These are phyloP conservation scores for Nothophoma quercina DNA, from an alignment of 2,329 filamentous ascomycete species.

Conservation along the genomic window DNA sequence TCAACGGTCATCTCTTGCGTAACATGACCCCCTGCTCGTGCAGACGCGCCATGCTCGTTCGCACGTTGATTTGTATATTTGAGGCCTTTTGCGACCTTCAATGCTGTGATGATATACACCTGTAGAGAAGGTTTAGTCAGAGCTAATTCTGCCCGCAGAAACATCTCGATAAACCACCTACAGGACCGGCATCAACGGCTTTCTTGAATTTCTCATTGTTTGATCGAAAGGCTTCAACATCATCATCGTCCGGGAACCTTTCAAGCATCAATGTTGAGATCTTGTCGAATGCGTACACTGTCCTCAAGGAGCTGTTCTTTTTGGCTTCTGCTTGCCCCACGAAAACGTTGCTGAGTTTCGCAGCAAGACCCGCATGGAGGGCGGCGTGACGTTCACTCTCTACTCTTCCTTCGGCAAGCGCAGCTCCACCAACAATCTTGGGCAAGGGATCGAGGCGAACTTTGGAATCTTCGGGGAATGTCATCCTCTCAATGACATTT, in stretches of 20 bases:
- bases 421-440: background rate
- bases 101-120: background rate
- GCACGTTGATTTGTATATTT: background rate
- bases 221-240: background rate
- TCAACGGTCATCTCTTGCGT: background rate
- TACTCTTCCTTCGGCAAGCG: background rate
- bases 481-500: background rate
- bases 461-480: background rate
- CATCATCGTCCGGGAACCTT: background rate
- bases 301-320: background rate
- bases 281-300: background rate
- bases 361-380: background rate
- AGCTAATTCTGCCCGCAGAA: no score
- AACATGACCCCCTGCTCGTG: background rate
- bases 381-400: background rate
- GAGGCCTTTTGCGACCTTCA: background rate
- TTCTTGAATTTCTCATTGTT: background rate
- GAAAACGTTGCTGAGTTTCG: background rate
- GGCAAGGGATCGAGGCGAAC: background rate
- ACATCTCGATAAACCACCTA: no score
- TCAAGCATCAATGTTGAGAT: background rate
- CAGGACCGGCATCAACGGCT: background rate
- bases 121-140: no score
- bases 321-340: background rate
- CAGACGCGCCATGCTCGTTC: background rate